Base-by-base conservation (phyloP, 495 filamentous ascomycete genomes). In the Tuber magnatum region DNA sequence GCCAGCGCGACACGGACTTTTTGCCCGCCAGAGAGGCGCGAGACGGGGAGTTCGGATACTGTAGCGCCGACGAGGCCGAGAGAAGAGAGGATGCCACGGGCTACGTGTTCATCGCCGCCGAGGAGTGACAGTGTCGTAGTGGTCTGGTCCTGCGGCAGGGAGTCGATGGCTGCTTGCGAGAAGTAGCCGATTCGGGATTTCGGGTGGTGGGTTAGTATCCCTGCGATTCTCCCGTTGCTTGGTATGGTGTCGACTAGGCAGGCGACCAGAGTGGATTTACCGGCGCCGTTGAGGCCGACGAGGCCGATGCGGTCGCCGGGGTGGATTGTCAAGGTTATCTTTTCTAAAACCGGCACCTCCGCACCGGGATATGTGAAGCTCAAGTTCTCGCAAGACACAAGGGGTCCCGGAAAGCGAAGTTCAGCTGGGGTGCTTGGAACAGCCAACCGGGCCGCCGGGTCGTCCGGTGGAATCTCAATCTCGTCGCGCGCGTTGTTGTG, bases 1-100 rank as follows among this genome's bases (percentile, higher is more conserved):
- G 92, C 92, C 65, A 95, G 84, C 44, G 91, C 89, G n/a, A 92
- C 84, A 28, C 92, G 86, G n/a, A 94, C 92, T 14, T 92, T 85
- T 83, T 95, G 92, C 0, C 92, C 92, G 40, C 92, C 92, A 5
- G 91, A 92, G 0, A 95, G 84, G 78, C 88, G 87, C 38, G 83
- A 81, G 0, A 95, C 81, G 0, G 92, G 92, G 0, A 94, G 88
- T 80, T 93, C 90, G 1, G 89, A 90, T 0, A 87, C 92, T 20
- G 87, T 84, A 5, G 88, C 85, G 0, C 92, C 92, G 5, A 86
- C 85, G 14, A 95, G 84, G 4, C 91, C 91, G 35, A 95, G 84
- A 9, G 86, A 86, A 24, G 87, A 87, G 6, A 94, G 85, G 8
- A 93, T 78, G 0, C 85, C 88, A 65, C 92, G 85, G 0, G 89